These are phyloP conservation scores for Monascus purpureus DNA, from an alignment of 495 filamentous ascomycete species.

Conservation along the genomic window DNA sequence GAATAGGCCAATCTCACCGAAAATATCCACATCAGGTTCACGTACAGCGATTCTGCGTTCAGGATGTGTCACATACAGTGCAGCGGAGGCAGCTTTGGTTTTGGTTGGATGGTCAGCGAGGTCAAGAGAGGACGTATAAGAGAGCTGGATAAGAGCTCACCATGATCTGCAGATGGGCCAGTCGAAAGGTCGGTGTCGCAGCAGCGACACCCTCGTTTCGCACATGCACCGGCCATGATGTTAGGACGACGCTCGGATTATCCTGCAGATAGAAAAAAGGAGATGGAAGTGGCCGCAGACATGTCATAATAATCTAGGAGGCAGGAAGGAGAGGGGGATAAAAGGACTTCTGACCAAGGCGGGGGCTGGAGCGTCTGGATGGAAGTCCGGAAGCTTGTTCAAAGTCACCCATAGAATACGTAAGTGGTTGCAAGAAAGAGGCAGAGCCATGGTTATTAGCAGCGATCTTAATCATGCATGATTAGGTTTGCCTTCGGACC, in stretches of 20 bases:
- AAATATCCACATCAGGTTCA: constrained; percentile 16
- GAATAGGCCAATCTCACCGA: constrained; percentile 9
- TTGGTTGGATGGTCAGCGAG: no score
- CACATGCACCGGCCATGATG: constrained; percentile 22
- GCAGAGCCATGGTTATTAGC: not conserved
- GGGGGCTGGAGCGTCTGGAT: constrained; percentile 6
- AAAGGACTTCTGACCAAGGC: no score
- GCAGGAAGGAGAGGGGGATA: constrained; percentile 4
- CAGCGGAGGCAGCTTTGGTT: constrained; percentile 40
- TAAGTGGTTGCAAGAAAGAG: constrained; percentile 5
- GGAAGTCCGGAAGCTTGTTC: constrained; percentile 19
- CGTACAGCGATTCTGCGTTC: constrained; percentile 24
- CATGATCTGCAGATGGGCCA: constrained; percentile 27
- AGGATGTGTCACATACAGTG: constrained; percentile 34
- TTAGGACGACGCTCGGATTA: constrained; percentile 1
- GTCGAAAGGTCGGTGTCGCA: constrained; percentile 7
- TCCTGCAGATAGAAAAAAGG: constrained; percentile 3
- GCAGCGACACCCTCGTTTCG: constrained; percentile 1
- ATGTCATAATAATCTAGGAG: constrained; percentile 2
- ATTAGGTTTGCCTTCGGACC: no score
- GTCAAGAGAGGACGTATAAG: no score
- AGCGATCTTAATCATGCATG: no score
- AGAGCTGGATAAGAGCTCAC: constrained; percentile 10
- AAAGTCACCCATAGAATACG: constrained; percentile 11
- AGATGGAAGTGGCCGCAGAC: constrained; percentile 7